Conservation (phyloP, 1,139 yeast genomes). For the Candida sojae region DNA sequence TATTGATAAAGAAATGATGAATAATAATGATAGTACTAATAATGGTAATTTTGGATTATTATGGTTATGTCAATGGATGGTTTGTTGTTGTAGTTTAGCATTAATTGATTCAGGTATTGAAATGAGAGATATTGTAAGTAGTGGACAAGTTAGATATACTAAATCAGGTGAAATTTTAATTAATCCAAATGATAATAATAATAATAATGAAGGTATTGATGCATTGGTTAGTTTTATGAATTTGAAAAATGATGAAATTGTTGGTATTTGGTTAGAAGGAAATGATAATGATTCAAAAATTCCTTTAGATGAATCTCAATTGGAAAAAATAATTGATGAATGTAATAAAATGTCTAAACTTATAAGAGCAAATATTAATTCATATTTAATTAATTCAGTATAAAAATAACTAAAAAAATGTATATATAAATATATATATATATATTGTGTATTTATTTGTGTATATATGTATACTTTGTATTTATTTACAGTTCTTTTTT, state of each 20-base stretch:
- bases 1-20: conserved; percentile 8
- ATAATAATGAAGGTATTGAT: conserved; percentile 23
- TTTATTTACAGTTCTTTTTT: background rate
- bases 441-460: background rate
- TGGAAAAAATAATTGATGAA: conserved; percentile 35
- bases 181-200: conserved; percentile 13
- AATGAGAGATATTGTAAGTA: conserved; percentile 72
- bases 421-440: background rate
- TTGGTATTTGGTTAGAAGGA: conserved; percentile 59
- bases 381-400: conserved; percentile 18
- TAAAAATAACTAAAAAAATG: background rate
- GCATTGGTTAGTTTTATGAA: conserved; percentile 55
- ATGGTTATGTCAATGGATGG: conserved; percentile 44
- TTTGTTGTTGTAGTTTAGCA: conserved; percentile 70
- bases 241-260: conserved; percentile 52
- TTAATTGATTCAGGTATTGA: conserved; percentile 84
- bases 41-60: conserved; percentile 35
- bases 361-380: conserved; percentile 50
- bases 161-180: conserved; percentile 17
- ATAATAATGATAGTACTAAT: conserved; percentile 30
- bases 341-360: conserved; percentile 44
- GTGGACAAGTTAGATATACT: conserved; percentile 52
- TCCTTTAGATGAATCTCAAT: conserved; percentile 24
- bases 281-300: conserved; percentile 17
- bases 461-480: conserved; percentile 1